Percentiles rank a stretch among this genome's conserved stretches.
Evolutionary conservation across 75 land plant species (phyloP).

Genomic region (Cupressus sempervirens): DNA sequence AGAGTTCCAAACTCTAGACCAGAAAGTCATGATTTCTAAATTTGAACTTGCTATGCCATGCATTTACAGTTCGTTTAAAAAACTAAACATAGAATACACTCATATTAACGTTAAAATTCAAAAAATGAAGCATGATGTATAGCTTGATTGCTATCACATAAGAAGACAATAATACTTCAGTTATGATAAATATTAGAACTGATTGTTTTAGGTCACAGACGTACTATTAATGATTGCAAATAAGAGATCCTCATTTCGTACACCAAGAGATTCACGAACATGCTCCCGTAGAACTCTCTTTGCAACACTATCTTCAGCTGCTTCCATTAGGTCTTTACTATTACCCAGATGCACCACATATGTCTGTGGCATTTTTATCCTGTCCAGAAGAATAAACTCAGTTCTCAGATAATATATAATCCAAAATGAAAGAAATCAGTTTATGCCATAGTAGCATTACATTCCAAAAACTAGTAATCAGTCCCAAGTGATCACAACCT

Average conservation of each 20-base stretch:
- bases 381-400: constrained; percentile 15
- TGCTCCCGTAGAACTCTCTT: constrained; percentile 70
- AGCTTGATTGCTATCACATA: neutral
- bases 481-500: no score
- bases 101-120: neutral
- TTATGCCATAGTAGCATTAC: neutral
- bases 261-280: constrained; percentile 70
- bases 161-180: neutral
- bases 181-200: neutral
- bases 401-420: neutral
- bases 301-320: constrained; percentile 69
- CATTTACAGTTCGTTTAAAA: neutral
- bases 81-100: neutral
- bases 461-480: no score
- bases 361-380: constrained; percentile 80
- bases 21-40: neutral
- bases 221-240: constrained; percentile 90
- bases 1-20: neutral
- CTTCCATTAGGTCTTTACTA: constrained; percentile 77
- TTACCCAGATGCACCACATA: constrained; percentile 93
- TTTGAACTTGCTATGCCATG: neutral
- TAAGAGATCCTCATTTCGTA: constrained; percentile 64
- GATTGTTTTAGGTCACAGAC: constrained; percentile 5
- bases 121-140: neutral
- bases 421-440: neutral